phyloP scores from a whole-genome alignment of 208 protist genomes.

The Acanthamoeba lugdunensis region DNA sequence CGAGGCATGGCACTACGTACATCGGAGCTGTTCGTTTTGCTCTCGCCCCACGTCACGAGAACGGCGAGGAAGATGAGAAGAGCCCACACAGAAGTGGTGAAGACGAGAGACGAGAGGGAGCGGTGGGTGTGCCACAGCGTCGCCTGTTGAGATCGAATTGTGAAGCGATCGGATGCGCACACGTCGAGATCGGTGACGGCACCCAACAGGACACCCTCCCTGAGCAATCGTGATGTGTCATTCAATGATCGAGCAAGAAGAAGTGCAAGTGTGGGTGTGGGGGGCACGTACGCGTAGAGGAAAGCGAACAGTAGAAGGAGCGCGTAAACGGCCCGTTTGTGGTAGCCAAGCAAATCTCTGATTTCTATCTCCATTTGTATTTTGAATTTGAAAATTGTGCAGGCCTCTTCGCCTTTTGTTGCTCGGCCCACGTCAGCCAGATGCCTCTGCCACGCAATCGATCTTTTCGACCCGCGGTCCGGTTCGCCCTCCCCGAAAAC shows the following conservation, averaged over 20 bases:
- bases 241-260: not conserved
- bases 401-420: too few species aligned
- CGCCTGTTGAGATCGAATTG: not conserved
- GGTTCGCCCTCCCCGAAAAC: too few species aligned
- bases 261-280: too few species aligned
- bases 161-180: constrained; percentile 11
- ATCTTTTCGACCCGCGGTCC: not conserved
- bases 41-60: constrained; percentile 13
- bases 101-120: constrained; percentile 38
- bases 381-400: not conserved
- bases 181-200: not conserved
- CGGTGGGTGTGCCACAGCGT: constrained; percentile 33
- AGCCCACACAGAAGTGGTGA: not conserved
- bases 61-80: constrained; percentile 49
- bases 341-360: constrained; percentile 9
- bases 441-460: not conserved
- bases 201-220: constrained; percentile 4
- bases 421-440: not conserved
- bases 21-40: not conserved
- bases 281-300: constrained; percentile 11
- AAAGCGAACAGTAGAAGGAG: not conserved
- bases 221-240: not conserved
- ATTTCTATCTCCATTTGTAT: not conserved
- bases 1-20: not conserved
- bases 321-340: constrained; percentile 5